Evolutionary conservation across 2,329 filamentous ascomycete species (phyloP).

Genomic region (Pseudogymnoascus sp.): DNA sequence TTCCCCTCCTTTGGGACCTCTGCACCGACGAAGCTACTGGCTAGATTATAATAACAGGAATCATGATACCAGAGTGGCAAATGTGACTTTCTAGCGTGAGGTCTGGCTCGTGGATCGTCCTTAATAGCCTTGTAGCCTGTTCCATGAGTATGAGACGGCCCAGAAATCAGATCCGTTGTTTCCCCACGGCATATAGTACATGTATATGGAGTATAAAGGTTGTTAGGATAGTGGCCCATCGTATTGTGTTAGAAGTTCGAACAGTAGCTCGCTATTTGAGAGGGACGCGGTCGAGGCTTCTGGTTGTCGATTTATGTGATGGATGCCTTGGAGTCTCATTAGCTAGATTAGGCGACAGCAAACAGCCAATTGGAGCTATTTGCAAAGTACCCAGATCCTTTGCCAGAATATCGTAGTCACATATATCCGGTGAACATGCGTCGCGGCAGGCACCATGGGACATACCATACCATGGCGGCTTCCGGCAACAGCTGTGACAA

Average conservation of each 20-base stretch:
- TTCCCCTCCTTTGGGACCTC: not conserved
- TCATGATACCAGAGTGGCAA: not conserved
- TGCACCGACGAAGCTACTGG: not conserved
- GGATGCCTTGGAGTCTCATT: not conserved
- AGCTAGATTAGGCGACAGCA: not conserved
- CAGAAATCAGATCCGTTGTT: not conserved
- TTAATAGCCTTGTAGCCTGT: not conserved
- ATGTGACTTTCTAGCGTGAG: not conserved
- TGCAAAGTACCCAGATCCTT: not conserved
- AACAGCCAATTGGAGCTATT: not conserved
- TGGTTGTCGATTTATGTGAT: not conserved
- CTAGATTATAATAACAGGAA: not conserved
- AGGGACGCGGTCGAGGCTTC: not conserved
- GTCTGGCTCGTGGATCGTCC: not conserved
- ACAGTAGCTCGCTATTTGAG: not conserved
- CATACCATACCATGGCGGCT: not conserved
- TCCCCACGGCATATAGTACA: not conserved
- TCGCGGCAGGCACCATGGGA: not conserved
- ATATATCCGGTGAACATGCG: not conserved
- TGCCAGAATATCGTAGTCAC: not conserved
- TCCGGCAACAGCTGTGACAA: not conserved
- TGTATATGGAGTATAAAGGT: not conserved
- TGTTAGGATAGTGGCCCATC: not conserved
- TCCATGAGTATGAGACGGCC: not conserved
- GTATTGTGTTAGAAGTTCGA: not conserved